A percentile compares a stretch with the other conserved stretches of the same genome.
Conservation (phyloP, 805 yeast species). For the Clavispora santaluciae region DNA sequence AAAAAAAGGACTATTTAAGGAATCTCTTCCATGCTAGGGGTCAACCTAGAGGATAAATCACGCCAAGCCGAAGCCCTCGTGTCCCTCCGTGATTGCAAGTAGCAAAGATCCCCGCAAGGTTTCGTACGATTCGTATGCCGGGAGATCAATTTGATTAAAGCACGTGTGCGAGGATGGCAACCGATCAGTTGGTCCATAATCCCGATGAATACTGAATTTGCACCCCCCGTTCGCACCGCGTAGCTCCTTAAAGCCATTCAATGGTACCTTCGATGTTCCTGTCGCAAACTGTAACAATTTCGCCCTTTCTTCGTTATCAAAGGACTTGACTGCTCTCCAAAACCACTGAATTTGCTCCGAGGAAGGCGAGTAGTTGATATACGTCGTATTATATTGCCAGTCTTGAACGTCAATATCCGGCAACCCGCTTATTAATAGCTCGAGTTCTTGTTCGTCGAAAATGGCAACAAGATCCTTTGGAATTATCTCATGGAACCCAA, state of each 20-base stretch:
- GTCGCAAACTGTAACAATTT: conserved; percentile 92
- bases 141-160: conserved; percentile 90
- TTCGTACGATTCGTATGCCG: conserved; percentile 88
- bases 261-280: conserved; percentile 94
- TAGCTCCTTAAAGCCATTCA: conserved; percentile 86
- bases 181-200: conserved; percentile 78
- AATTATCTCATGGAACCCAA: conserved; percentile 87
- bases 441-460: conserved; percentile 94
- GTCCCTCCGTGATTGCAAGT: conserved; percentile 88
- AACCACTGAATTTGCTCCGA: conserved; percentile 92
- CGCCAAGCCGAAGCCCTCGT: conserved; percentile 93
- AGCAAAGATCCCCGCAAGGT: conserved; percentile 74
- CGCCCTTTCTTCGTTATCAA: conserved; percentile 91
- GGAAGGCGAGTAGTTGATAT: conserved; percentile 75
- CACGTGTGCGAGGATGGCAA: conserved; percentile 96
- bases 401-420: conserved; percentile 96
- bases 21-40: too few relatives aligned
- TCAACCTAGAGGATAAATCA: too few relatives aligned
- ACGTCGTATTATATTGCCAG: conserved; percentile 83
- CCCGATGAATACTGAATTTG: conserved; percentile 85
- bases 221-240: conserved; percentile 84
- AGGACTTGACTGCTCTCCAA: conserved; percentile 96
- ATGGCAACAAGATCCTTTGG: conserved; percentile 78
- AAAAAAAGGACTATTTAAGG: neutral
- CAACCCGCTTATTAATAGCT: conserved; percentile 84